These are phyloP conservation scores for Plantago elongata DNA, from an alignment of 257 asterid species.

Conservation along the genomic window DNA sequence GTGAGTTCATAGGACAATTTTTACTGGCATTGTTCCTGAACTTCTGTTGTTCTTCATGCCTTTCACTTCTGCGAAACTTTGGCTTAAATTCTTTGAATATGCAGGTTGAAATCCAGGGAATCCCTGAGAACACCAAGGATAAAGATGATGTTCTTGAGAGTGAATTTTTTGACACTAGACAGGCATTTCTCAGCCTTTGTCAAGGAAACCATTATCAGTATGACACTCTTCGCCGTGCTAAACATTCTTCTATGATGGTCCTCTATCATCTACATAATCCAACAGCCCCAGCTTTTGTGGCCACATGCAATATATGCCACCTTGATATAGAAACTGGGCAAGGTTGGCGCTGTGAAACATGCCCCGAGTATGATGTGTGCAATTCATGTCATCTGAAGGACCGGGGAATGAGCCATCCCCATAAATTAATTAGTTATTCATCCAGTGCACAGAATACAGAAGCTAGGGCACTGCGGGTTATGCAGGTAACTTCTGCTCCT, in stretches of 20 bases:
- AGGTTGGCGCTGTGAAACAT: conserved; percentile 95
- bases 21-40: neutral
- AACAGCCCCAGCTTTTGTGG: conserved; percentile 92
- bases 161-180: conserved; percentile 97
- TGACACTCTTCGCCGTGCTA: conserved; percentile 96
- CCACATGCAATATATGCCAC: conserved; percentile 68
- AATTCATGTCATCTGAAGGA: conserved; percentile 75
- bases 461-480: conserved; percentile 85
- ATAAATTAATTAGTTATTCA: conserved; percentile 77
- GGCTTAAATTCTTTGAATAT: conserved; percentile 22
- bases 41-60: neutral
- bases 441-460: conserved; percentile 94
- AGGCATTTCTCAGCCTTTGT: conserved; percentile 94
- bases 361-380: conserved; percentile 92
- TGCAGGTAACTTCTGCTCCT: conserved; percentile 50
- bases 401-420: conserved; percentile 86
- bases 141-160: conserved; percentile 93
- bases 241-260: conserved; percentile 99
- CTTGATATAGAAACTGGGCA: conserved; percentile 92
- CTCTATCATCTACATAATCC: conserved; percentile 99
- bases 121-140: conserved; percentile 78
- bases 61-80: conserved; percentile 8
- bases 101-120: conserved; percentile 63
- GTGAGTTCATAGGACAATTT: conserved; percentile 37
- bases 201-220: conserved; percentile 98